A percentile compares a stretch with the other conserved stretches of the same genome.
These are phyloP conservation scores for Pseudofabraea citricarpa DNA, from an alignment of 2,329 filamentous ascomycete genomes.

Conservation along the genomic window DNA sequence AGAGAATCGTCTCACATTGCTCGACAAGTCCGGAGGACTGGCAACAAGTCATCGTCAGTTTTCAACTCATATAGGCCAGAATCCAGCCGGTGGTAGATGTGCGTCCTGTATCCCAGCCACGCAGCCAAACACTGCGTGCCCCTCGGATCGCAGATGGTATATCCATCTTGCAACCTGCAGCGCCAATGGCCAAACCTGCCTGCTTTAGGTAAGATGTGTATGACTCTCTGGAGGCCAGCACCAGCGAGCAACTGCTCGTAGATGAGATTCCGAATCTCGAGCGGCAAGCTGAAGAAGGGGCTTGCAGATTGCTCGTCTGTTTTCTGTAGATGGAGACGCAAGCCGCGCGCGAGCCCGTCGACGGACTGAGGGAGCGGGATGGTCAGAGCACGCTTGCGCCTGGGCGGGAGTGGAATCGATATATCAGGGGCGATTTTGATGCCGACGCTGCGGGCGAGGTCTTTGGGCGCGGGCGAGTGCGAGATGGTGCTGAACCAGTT, in stretches of 20 bases:
- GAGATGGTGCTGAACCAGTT: too few species aligned
- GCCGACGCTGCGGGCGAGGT: conserved; percentile 6
- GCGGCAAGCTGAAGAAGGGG: conserved; percentile 8
- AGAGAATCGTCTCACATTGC: conserved; percentile 6
- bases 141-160: conserved; percentile 9
- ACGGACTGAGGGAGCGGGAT: conserved; percentile 11
- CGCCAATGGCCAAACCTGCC: conserved; percentile 13
- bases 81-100: conserved; percentile 6
- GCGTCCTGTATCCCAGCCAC: conserved; percentile 12
- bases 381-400: conserved; percentile 14
- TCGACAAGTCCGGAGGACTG: conserved; percentile 15
- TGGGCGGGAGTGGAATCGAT: conserved; percentile 9
- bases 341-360: conserved; percentile 6
- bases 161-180: conserved; percentile 13
- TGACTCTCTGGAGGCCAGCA: conserved; percentile 6
- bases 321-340: conserved; percentile 10
- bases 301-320: conserved; percentile 9
- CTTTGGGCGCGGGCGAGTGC: conserved; percentile 1
- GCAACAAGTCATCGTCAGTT: conserved; percentile 13
- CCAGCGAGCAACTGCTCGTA: conserved; percentile 14
- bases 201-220: conserved; percentile 13
- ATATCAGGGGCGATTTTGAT: conserved; percentile 7
- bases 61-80: conserved; percentile 10
- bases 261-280: conserved; percentile 15
- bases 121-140: conserved; percentile 8